A percentile compares a stretch with the other conserved stretches of the same genome.
Evolutionary conservation across 2,329 filamentous ascomycete genomes (phyloP).

Genomic region (Paradendryphiella salina): DNA sequence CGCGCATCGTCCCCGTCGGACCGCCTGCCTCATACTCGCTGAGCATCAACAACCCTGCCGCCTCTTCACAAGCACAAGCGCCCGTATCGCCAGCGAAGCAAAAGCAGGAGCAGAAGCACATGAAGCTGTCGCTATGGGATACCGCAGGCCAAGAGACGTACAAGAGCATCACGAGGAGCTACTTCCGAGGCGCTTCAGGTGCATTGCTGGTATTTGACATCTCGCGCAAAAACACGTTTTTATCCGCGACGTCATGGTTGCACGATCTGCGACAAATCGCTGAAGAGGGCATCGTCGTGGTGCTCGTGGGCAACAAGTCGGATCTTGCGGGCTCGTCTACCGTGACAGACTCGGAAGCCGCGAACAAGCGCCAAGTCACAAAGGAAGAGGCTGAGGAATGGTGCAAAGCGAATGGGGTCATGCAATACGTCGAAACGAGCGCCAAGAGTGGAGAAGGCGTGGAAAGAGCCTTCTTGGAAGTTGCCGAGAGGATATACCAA

Average conservation of each 20-base stretch:
- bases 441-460: constrained; percentile 95
- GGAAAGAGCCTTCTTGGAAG: constrained; percentile 87
- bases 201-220: constrained; percentile 94
- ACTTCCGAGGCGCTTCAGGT: constrained; percentile 80
- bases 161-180: constrained; percentile 91
- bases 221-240: constrained; percentile 79
- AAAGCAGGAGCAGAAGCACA: constrained; percentile 65
- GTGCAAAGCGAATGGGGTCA: constrained; percentile 81
- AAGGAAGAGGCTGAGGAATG: constrained; percentile 84
- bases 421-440: constrained; percentile 94
- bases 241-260: constrained; percentile 89
- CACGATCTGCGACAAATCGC: constrained; percentile 92
- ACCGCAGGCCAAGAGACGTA: constrained; percentile 97
- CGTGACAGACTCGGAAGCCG: constrained; percentile 42
- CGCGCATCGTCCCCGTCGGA: constrained; percentile 86
- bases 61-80: constrained; percentile 17
- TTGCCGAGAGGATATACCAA: constrained; percentile 92
- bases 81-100: constrained; percentile 34
- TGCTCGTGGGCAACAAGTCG: constrained; percentile 93
- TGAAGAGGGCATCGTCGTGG: constrained; percentile 91
- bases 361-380: constrained; percentile 77
- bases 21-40: constrained; percentile 70
- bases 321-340: constrained; percentile 66
- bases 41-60: constrained; percentile 56
- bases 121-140: constrained; percentile 95